Percentiles rank a stretch among this genome's conserved stretches.
phyloP scores from a whole-genome alignment of 2,329 filamentous ascomycete genomes.

The Dothistroma septosporum region DNA sequence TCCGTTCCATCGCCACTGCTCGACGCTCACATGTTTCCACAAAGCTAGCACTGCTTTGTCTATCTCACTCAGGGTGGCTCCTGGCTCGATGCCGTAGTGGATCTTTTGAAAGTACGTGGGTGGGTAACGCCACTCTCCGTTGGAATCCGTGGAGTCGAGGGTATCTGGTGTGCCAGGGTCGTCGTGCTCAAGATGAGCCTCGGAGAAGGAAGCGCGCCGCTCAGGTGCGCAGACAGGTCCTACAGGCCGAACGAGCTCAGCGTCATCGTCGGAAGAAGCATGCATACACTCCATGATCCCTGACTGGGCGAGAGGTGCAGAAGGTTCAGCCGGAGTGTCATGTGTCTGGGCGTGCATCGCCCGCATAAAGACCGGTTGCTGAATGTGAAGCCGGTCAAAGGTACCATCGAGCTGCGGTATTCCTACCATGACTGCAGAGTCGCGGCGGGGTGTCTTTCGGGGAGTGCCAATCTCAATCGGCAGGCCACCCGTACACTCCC shows the following conservation, averaged over 20 bases:
- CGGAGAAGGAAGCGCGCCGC: not conserved
- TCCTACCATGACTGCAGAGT: conserved; percentile 1
- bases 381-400: not conserved
- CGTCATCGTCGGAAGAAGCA: not conserved
- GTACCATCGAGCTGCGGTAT: not conserved
- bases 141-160: conserved; percentile 14
- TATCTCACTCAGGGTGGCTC: conserved; percentile 13
- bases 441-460: not conserved
- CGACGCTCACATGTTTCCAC: conserved; percentile 22
- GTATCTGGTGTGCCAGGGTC: conserved; percentile 3
- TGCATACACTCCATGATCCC: not conserved
- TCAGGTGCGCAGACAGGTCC: not conserved
- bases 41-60: conserved; percentile 21
- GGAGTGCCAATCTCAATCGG: not conserved
- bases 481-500: conserved; percentile 9
- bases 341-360: not conserved
- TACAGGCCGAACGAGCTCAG: not conserved
- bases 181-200: not conserved
- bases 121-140: conserved; percentile 18
- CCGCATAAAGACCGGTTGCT: not conserved
- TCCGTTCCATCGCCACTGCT: conserved; percentile 21
- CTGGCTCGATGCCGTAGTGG: conserved; percentile 16
- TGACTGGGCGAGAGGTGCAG: not conserved
- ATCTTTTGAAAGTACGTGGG: conserved; percentile 23
- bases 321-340: not conserved